phyloP scores from a whole-genome alignment of 106 monocot species.

The Amphibolis antarctica region DNA sequence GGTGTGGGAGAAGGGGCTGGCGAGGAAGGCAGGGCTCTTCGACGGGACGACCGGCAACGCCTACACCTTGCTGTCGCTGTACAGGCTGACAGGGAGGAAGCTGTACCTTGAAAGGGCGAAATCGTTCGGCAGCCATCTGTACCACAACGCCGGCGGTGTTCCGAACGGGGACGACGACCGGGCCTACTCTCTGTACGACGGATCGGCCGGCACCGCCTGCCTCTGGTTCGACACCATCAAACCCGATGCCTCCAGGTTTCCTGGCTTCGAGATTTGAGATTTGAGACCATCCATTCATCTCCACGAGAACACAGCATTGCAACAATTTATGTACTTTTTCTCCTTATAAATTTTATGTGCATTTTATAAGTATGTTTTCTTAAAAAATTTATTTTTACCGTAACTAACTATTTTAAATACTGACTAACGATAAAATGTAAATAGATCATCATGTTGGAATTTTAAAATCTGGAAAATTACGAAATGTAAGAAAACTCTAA shows the following conservation, averaged over 20 bases:
- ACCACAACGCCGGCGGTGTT: constrained; percentile 8
- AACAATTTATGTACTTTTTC: too few species aligned
- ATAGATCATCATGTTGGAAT: too few species aligned
- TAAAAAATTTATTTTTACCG: too few species aligned
- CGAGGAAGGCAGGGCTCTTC: constrained; percentile 15
- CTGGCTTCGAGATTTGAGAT: constrained; percentile 21
- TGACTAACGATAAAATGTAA: too few species aligned
- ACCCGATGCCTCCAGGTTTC: constrained; percentile 20
- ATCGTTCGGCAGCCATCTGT: constrained; percentile 20
- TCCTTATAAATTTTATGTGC: too few species aligned
- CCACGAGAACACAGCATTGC: too few species aligned
- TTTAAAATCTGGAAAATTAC: too few species aligned
- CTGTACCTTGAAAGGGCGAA: constrained; percentile 23
- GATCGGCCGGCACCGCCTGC: constrained; percentile 19
- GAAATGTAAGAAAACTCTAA: too few species aligned
- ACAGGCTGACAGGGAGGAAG: constrained; percentile 28
- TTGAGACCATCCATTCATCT: too few species aligned
- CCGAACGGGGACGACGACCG: neutral
- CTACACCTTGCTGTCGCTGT: constrained; percentile 34
- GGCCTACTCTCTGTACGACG: constrained; percentile 22
- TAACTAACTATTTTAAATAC: too few species aligned
- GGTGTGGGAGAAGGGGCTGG: constrained; percentile 30
- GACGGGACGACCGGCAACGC: constrained; percentile 34
- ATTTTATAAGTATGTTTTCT: too few species aligned
- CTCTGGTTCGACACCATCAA: constrained; percentile 20